Conservation (phyloP, 2,329 filamentous ascomycete species). For the Geosmithia flava region DNA sequence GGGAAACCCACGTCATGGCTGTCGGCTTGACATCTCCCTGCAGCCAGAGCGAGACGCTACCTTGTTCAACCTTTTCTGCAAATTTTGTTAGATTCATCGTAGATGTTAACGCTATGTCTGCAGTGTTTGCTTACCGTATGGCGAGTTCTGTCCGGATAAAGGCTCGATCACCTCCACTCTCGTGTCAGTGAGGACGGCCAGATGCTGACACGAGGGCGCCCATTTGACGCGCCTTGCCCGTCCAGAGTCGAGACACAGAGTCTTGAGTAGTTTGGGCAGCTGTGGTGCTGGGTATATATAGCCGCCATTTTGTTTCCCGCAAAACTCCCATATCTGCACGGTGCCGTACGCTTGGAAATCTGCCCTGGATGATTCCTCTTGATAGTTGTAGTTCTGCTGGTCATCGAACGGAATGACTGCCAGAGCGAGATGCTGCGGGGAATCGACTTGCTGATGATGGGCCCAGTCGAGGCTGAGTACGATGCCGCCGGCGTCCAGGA, state of each 20-base stretch:
- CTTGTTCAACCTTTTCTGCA: slow-evolving; percentile 30
- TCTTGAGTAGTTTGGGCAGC: slow-evolving; percentile 25
- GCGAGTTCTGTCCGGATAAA: slow-evolving; percentile 14
- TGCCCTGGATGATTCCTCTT: slow-evolving; percentile 21
- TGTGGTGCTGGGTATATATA: slow-evolving; percentile 19
- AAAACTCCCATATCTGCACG: slow-evolving; percentile 41
- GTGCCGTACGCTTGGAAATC: slow-evolving; percentile 28
- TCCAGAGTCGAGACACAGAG: slow-evolving; percentile 37
- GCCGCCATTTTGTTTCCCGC: slow-evolving; percentile 14
- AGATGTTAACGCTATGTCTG: not conserved
- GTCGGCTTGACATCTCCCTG: slow-evolving; percentile 36
- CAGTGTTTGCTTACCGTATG: slow-evolving; percentile 25
- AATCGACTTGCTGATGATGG: slow-evolving; percentile 11
- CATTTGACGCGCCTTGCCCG: slow-evolving; percentile 37
- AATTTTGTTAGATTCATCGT: slow-evolving; percentile 8
- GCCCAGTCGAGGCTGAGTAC: slow-evolving; percentile 42
- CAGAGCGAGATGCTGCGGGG: slow-evolving; percentile 36
- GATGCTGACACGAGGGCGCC: slow-evolving; percentile 34
- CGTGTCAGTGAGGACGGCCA: slow-evolving; percentile 41
- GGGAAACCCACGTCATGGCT: slow-evolving; percentile 40
- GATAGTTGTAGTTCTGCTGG: slow-evolving; percentile 28
- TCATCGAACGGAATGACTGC: slow-evolving; percentile 37
- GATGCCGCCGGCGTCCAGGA: slow-evolving; percentile 41
- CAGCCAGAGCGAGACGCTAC: slow-evolving; percentile 31
- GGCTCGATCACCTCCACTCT: slow-evolving; percentile 34